Percentiles rank a stretch among this genome's conserved stretches.
phyloP scores from a whole-genome alignment of 768 basidiomycete genomes.

The Gymnopilus junonius region DNA sequence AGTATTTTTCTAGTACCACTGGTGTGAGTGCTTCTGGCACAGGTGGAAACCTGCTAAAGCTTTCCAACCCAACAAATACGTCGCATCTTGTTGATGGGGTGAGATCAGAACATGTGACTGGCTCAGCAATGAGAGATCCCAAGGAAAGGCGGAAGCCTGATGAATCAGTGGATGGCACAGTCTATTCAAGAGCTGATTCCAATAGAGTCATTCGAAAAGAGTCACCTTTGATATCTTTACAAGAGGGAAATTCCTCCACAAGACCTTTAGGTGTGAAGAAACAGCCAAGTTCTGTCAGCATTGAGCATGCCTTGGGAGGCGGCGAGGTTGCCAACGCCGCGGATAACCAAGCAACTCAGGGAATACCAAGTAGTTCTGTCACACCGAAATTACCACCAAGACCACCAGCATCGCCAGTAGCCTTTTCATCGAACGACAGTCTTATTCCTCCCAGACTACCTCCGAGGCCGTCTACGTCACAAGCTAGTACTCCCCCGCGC shows the following conservation, averaged over 20 bases:
- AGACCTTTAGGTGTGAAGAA: constrained; percentile 54
- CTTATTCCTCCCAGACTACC: constrained; percentile 12
- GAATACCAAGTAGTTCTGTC: background rate
- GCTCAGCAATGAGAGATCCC: constrained; percentile 51
- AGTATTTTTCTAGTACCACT: constrained; percentile 8
- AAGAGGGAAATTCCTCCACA: constrained; percentile 15
- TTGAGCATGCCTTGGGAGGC: constrained; percentile 38
- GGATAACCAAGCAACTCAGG: background rate
- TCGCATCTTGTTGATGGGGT: constrained; percentile 40
- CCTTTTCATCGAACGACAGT: background rate
- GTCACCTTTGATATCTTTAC: background rate
- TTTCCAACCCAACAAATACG: constrained; percentile 23
- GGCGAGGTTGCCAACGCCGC: constrained; percentile 1
- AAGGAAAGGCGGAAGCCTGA: constrained; percentile 24
- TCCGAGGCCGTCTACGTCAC: background rate
- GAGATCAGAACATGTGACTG: constrained; percentile 62
- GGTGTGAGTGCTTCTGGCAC: constrained; percentile 20
- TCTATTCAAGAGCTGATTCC: background rate
- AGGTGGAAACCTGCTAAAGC: constrained; percentile 23
- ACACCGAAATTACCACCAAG: constrained; percentile 8
- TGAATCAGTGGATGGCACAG: background rate
- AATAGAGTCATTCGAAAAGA: background rate
- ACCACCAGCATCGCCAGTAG: background rate
- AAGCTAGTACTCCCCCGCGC: constrained; percentile 31
- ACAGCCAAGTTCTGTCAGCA: constrained; percentile 50